Evolutionary conservation across 2,329 filamentous ascomycete genomes (phyloP).

Genomic region (Pseudogymnoascus pannorum): DNA sequence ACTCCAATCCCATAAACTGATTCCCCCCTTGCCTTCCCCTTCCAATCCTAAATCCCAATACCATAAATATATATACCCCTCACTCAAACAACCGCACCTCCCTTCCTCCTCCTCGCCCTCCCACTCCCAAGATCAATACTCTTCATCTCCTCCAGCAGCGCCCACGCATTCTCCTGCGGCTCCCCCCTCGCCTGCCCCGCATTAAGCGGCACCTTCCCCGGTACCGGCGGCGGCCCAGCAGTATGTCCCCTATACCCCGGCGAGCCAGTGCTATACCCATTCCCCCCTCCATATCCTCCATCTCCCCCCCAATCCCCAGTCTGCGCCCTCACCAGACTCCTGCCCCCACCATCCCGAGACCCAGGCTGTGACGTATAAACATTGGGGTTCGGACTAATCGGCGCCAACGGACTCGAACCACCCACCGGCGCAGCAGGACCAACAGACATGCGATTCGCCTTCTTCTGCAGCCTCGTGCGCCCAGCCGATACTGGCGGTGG

Average conservation of each 20-base stretch:
- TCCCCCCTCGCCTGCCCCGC: slow-evolving; percentile 36
- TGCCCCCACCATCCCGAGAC: neutral
- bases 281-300: neutral
- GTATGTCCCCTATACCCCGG: slow-evolving; percentile 27
- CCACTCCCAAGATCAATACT: slow-evolving; percentile 59
- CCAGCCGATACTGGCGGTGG: slow-evolving; percentile 46
- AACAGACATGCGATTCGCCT: slow-evolving; percentile 28
- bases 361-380: slow-evolving; percentile 18
- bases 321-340: slow-evolving; percentile 21
- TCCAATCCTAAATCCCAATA: neutral
- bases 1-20: neutral
- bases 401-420: slow-evolving; percentile 24
- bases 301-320: slow-evolving; percentile 18
- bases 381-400: slow-evolving; percentile 25
- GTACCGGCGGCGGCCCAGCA: slow-evolving; percentile 54
- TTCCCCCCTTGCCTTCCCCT: neutral
- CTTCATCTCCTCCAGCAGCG: slow-evolving; percentile 65
- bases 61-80: neutral
- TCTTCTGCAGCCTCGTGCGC: slow-evolving; percentile 61
- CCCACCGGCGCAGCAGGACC: slow-evolving; percentile 17
- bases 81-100: neutral
- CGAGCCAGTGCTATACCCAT: slow-evolving; percentile 6
- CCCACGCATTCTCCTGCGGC: slow-evolving; percentile 40
- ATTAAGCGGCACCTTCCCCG: slow-evolving; percentile 60
- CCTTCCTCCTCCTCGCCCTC: slow-evolving; percentile 29